Evolutionary conservation across 495 filamentous ascomycete genomes (phyloP).

Genomic region (Lasiosphaeris hirsuta): DNA sequence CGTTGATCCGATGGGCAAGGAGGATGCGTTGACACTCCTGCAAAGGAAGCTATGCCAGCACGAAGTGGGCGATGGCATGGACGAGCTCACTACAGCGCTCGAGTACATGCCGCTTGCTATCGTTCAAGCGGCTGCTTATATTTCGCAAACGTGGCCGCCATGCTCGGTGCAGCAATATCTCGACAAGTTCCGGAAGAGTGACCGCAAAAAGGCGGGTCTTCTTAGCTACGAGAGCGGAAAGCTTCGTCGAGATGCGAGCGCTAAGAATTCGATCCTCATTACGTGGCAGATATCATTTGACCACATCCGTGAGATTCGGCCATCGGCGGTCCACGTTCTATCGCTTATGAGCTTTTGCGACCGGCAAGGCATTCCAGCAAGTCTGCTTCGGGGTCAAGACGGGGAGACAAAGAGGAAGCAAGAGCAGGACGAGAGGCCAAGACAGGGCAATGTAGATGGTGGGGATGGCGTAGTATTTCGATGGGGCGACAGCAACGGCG

Average conservation of each 20-base stretch:
- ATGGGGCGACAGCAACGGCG: background rate
- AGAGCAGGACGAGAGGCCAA: background rate
- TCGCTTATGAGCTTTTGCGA: constrained; percentile 36
- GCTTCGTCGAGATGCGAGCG: constrained; percentile 27
- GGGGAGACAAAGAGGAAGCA: background rate
- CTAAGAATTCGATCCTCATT: constrained; percentile 29
- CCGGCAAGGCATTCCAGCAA: constrained; percentile 5
- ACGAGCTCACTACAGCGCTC: constrained; percentile 34
- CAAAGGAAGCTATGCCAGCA: constrained; percentile 22
- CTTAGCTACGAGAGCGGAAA: constrained; percentile 28
- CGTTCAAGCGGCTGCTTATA: constrained; percentile 47
- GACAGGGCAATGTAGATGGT: constrained; percentile 2
- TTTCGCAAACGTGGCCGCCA: constrained; percentile 25
- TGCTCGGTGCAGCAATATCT: constrained; percentile 36
- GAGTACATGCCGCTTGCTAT: constrained; percentile 51
- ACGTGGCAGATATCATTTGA: constrained; percentile 24
- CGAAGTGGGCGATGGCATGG: constrained; percentile 13
- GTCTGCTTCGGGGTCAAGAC: too few relatives aligned
- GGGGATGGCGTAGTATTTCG: background rate
- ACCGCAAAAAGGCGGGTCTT: constrained; percentile 28
- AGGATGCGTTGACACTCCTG: constrained; percentile 26
- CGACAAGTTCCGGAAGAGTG: constrained; percentile 31
- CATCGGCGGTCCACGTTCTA: constrained; percentile 33
- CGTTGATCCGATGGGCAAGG: constrained; percentile 23
- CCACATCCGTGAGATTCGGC: constrained; percentile 17